Conservation (phyloP, 495 filamentous ascomycete species). For the Lophiostoma macrostomum region DNA sequence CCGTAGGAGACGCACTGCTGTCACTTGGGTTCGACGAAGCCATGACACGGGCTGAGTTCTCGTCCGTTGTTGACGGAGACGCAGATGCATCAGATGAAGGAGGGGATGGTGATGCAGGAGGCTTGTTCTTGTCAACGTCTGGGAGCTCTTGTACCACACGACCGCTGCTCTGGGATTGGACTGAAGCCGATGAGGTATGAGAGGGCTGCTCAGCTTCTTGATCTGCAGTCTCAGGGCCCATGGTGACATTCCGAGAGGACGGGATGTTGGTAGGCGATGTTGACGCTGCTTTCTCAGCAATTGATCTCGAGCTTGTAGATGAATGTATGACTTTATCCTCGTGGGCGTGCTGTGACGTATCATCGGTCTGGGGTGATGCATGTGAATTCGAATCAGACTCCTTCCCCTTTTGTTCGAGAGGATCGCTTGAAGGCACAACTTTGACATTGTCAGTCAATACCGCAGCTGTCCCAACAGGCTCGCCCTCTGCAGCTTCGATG, state of each 20-base stretch:
- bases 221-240: too few species aligned
- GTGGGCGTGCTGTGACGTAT: too few species aligned
- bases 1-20: neutral
- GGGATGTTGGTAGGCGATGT: neutral
- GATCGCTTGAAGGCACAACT: neutral
- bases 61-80: neutral
- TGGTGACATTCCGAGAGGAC: too few species aligned
- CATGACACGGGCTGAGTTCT: neutral
- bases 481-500: conserved; percentile 45
- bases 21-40: neutral
- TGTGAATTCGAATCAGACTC: too few species aligned
- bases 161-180: neutral
- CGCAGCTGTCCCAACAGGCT: conserved; percentile 22
- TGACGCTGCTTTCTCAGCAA: too few species aligned
- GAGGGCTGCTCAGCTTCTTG: too few species aligned
- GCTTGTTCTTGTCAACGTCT: neutral
- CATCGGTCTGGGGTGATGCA: too few species aligned
- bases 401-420: too few species aligned
- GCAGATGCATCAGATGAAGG: neutral
- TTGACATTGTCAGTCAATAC: conserved; percentile 22
- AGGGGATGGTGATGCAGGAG: neutral
- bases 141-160: neutral
- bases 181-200: conserved; percentile 5
- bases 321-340: too few species aligned
- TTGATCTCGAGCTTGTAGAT: too few species aligned